phyloP scores from a whole-genome alignment of 2,329 filamentous ascomycete species.

The Colletotrichum karsti region DNA sequence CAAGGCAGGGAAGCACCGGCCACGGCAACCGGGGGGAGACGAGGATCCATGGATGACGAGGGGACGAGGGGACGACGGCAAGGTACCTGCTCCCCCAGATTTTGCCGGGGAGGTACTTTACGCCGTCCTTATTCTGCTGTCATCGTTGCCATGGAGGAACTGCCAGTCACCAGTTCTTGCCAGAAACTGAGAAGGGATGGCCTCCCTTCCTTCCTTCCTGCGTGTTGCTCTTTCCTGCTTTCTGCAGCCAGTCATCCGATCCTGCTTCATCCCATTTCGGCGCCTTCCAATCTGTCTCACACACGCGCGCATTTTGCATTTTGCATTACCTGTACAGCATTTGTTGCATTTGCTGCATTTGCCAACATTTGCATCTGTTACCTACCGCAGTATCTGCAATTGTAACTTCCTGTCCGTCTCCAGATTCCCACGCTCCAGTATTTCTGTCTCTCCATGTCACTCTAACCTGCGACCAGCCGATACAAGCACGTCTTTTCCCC shows the following conservation, averaged over 20 bases:
- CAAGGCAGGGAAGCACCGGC: not conserved
- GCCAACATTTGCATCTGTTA: not conserved
- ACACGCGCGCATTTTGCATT: not conserved
- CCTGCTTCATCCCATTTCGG: not conserved
- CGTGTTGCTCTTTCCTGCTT: not conserved
- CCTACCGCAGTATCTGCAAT: not conserved
- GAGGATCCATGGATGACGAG: not conserved
- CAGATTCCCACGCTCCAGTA: not conserved
- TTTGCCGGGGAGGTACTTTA: conserved; percentile 5
- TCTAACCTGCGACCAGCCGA: conserved; percentile 2
- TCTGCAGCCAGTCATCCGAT: not conserved
- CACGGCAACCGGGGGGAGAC: not conserved
- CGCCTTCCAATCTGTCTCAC: conserved; percentile 10
- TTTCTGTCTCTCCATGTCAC: not conserved
- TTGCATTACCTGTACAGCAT: not conserved
- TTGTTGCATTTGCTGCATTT: not conserved
- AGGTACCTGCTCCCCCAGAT: conserved; percentile 16
- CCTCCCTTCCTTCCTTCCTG: conserved; percentile 10
- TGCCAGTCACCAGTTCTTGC: not conserved
- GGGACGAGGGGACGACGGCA: not conserved
- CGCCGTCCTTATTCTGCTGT: too few species aligned
- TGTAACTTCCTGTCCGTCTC: not conserved
- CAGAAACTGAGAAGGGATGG: not conserved
- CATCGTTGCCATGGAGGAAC: not conserved
- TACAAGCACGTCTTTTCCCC: conserved; percentile 10